These are phyloP conservation scores for Orbilia quercus DNA, from an alignment of 2,329 filamentous ascomycete genomes.

Conservation along the genomic window DNA sequence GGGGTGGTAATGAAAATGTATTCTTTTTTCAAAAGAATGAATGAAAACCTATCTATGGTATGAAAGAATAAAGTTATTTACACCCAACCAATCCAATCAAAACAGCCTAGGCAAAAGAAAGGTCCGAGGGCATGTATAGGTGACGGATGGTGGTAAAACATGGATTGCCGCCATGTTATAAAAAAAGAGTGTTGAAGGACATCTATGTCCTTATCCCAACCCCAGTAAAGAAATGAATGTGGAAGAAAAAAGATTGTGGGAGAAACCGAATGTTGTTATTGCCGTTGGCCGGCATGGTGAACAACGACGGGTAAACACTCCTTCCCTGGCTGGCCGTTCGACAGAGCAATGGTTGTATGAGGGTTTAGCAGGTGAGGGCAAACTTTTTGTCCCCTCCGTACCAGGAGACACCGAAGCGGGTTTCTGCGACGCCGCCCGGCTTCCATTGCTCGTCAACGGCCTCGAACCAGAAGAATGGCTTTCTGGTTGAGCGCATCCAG, in stretches of 20 bases:
- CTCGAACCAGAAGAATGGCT: slow-evolving; percentile 60
- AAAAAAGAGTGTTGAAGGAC: slow-evolving; percentile 16
- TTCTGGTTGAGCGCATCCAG: slow-evolving; percentile 61
- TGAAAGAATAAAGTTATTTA: slow-evolving; percentile 38
- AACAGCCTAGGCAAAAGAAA: not conserved
- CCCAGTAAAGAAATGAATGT: no score
- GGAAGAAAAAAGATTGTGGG: no score
- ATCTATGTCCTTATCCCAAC: slow-evolving; percentile 21
- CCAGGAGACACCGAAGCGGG: slow-evolving; percentile 43
- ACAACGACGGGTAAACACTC: no score
- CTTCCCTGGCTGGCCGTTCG: no score
- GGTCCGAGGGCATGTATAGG: slow-evolving; percentile 8
- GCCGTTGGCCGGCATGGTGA: no score
- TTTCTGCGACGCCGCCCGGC: slow-evolving; percentile 31
- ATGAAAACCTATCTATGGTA: slow-evolving; percentile 27
- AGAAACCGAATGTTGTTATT: no score
- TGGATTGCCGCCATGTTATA: not conserved
- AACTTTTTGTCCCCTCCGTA: slow-evolving; percentile 30
- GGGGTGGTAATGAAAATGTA: not conserved
- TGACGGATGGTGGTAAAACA: slow-evolving; percentile 1
- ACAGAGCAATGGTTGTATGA: not conserved
- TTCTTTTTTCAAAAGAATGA: slow-evolving; percentile 18
- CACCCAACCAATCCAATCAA: slow-evolving; percentile 29
- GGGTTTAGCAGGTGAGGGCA: slow-evolving; percentile 41
- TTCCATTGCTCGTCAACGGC: slow-evolving; percentile 55